phyloP scores from a whole-genome alignment of 352 stramenopile species.

The Phytopythium sindhum region DNA sequence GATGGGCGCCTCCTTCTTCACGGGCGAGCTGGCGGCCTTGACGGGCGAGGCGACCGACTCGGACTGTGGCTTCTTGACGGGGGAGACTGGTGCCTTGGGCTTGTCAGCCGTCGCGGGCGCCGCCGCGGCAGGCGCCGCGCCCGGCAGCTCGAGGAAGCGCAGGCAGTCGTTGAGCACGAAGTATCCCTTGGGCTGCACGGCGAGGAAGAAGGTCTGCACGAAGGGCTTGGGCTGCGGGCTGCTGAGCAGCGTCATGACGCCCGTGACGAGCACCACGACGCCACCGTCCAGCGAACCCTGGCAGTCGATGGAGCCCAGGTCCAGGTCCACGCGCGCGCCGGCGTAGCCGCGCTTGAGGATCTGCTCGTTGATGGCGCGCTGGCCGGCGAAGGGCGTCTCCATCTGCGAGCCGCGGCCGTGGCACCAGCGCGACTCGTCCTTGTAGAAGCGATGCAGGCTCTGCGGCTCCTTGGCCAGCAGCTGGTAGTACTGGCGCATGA shows the following conservation, averaged over 20 bases:
- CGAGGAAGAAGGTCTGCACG: slow-evolving; percentile 87
- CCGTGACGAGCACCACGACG: slow-evolving; percentile 83
- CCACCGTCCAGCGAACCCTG: slow-evolving; percentile 65
- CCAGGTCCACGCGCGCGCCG: slow-evolving; percentile 74
- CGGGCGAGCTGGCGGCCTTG: slow-evolving; percentile 34
- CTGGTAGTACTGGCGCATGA: slow-evolving; percentile 90
- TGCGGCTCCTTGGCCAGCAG: slow-evolving; percentile 81
- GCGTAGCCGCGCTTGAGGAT: slow-evolving; percentile 78
- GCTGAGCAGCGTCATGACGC: slow-evolving; percentile 75
- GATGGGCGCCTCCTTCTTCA: slow-evolving; percentile 20
- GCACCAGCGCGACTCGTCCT: slow-evolving; percentile 80
- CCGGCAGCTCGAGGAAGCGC: slow-evolving; percentile 74
- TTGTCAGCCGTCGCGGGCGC: slow-evolving; percentile 19
- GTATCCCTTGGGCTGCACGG: slow-evolving; percentile 84
- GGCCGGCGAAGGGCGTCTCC: slow-evolving; percentile 72
- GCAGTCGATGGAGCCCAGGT: slow-evolving; percentile 84
- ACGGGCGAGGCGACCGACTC: slow-evolving; percentile 23
- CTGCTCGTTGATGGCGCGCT: slow-evolving; percentile 79
- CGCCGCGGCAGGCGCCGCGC: slow-evolving; percentile 9
- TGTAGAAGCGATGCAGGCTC: slow-evolving; percentile 88
- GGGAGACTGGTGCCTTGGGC: slow-evolving; percentile 16
- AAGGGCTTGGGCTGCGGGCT: slow-evolving; percentile 63
- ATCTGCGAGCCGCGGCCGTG: slow-evolving; percentile 78
- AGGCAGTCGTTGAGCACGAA: slow-evolving; percentile 88
- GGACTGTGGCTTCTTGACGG: slow-evolving; percentile 25